These are phyloP conservation scores for Tremella mesenterica DNA, from an alignment of 768 basidiomycete species.

Conservation along the genomic window DNA sequence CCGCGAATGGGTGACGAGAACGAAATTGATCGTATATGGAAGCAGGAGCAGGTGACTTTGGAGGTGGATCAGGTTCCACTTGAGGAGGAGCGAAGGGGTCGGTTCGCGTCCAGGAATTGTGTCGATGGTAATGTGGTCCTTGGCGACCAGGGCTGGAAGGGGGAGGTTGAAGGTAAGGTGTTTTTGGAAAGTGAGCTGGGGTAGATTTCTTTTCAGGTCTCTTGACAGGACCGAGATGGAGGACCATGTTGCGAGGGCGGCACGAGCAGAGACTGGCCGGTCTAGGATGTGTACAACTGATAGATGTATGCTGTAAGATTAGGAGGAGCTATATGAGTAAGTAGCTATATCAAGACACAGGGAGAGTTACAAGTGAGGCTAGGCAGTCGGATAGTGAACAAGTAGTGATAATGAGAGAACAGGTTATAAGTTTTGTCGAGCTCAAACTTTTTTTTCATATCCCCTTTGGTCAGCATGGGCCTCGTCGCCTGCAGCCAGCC, in stretches of 20 bases:
- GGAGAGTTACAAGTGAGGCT: too few relatives aligned
- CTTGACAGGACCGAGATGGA: background rate
- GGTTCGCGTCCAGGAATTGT: background rate
- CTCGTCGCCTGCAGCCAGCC: too few relatives aligned
- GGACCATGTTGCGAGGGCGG: background rate
- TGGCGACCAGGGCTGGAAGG: background rate
- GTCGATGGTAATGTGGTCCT: background rate
- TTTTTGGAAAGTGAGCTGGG: background rate
- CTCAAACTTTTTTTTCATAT: too few relatives aligned
- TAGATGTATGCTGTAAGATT: too few relatives aligned
- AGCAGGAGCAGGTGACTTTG: background rate
- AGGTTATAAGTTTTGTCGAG: too few relatives aligned
- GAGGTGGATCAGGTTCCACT: background rate
- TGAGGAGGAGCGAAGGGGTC: background rate
- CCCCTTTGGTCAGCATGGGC: too few relatives aligned
- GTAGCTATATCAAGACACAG: too few relatives aligned
- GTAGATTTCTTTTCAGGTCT: background rate
- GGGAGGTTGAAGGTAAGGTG: background rate
- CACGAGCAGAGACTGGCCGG: too few relatives aligned
- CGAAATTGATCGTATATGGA: background rate
- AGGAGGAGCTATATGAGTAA: too few relatives aligned
- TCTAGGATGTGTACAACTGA: too few relatives aligned
- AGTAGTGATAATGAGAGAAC: too few relatives aligned
- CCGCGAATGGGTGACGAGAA: background rate
- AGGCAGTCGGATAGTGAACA: too few relatives aligned